Evolutionary conservation across 176 grass and related monocot species (phyloP), one percentile per base, ranked within the genome.

Genomic region (Juncus inflexus): DNA sequence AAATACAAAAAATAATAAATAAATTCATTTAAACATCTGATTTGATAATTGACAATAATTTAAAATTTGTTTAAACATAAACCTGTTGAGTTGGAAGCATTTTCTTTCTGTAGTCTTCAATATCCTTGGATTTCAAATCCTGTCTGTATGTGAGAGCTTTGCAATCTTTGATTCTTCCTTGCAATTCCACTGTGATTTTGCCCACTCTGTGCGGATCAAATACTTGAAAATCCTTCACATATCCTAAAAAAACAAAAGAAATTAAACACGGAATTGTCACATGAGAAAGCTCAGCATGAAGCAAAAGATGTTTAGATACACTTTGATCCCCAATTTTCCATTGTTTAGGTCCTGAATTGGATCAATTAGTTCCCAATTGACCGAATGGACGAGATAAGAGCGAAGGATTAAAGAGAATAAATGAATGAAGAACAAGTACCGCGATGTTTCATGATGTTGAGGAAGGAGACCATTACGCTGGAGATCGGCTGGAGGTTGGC

Each of bases 361-460:
- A 65, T 65, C 37, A 61, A 65, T 35, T 52, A 35, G 3, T 52
- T 62, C 61, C 15, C 13, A 47, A 65, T 56, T n/a, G 4, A 57
- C 45, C 12, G n/a, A 15, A 16, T 39, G 13, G 59, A 28, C 19
- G 19, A 72, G 19, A 45, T 39, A 35, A 55, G 59, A 7, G 19
- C 37, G 3, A 10, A 16, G 19, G 57, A 52, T 13, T 14, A 63
- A 62, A 74, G 28, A 47, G 14, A 40, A 62, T 6, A 38, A 12
- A 28, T 15, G 56, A 35, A 71, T 0, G 14, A 45, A 55, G 19
- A 71, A 3, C 43, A 47, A 52, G 12, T 8, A 91, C 92, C 92
- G 83, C 92, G 92, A 74, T 89, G 66, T 74, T 97, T 97, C 92
- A 91, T 91, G 83, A 97, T 86, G 52, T 84, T 74, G 77, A 97